Percentiles rank a stretch among this genome's conserved stretches.
These are phyloP conservation scores for Ceratobasidium sp. DNA, from an alignment of 1,284 basidiomycete species.

Conservation along the genomic window DNA sequence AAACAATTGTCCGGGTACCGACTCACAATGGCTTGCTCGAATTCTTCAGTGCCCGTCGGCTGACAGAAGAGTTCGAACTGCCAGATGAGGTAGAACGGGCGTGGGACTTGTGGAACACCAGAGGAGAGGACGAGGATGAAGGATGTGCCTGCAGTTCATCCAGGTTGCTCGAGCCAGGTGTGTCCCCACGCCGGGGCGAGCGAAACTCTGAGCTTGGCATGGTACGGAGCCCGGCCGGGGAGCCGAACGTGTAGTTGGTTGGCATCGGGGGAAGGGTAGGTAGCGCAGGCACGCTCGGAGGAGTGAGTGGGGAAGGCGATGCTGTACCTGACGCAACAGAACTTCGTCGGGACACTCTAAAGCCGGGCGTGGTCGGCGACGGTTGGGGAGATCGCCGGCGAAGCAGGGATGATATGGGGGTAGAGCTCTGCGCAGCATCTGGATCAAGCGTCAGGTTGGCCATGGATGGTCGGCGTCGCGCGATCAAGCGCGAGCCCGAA, in stretches of 20 bases:
- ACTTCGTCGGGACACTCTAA: constrained; percentile 32
- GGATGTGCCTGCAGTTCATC: constrained; percentile 36
- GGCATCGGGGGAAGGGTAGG: constrained; percentile 40
- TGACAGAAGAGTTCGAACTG: constrained; percentile 38
- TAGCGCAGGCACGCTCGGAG: constrained; percentile 38
- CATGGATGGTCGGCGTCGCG: constrained; percentile 39
- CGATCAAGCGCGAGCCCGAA: constrained; percentile 31
- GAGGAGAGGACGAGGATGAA: constrained; percentile 6
- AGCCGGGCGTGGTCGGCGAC: constrained; percentile 36
- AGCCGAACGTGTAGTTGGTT: constrained; percentile 35
- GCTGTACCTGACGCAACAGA: constrained; percentile 38
- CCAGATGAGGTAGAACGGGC: constrained; percentile 32
- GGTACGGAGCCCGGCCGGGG: constrained; percentile 28
- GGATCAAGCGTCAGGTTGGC: constrained; percentile 38
- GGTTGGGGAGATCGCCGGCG: constrained; percentile 40
- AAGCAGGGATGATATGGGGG: constrained; percentile 36
- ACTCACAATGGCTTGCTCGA: constrained; percentile 35
- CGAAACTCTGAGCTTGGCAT: constrained; percentile 40
- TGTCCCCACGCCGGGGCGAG: constrained; percentile 33
- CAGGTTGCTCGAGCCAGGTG: constrained; percentile 14
- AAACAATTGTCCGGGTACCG: not conserved
- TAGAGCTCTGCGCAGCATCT: constrained; percentile 35
- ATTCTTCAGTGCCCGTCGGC: constrained; percentile 31
- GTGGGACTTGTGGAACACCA: constrained; percentile 18
- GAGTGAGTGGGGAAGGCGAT: constrained; percentile 38